These are phyloP conservation scores for Naematelia encephala DNA, from an alignment of 768 basidiomycete genomes.

Conservation along the genomic window DNA sequence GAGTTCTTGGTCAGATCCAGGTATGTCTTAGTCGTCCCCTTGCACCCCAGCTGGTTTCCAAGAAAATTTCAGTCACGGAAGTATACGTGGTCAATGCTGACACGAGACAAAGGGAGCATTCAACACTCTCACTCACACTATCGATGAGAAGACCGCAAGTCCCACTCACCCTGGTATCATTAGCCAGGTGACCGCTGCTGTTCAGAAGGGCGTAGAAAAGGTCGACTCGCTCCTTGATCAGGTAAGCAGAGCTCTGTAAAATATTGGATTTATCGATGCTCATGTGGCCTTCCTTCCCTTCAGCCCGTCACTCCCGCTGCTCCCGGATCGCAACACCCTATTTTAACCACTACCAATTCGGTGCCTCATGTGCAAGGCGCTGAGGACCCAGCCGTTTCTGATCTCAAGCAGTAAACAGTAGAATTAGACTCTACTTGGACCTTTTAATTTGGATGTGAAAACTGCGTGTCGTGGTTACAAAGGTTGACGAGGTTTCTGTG, in stretches of 20 bases:
- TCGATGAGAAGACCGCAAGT: constrained; percentile 46
- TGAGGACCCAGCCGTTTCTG: constrained; percentile 1
- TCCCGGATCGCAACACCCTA: constrained; percentile 12
- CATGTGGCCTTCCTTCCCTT: neutral
- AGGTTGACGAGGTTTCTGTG: neutral
- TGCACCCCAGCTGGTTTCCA: no score
- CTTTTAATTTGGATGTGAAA: neutral
- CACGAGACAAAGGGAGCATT: constrained; percentile 2
- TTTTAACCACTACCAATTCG: constrained; percentile 44
- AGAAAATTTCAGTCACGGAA: no score
- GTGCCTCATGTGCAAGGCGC: constrained; percentile 29
- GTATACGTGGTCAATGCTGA: no score
- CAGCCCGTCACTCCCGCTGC: constrained; percentile 2
- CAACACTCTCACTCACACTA: constrained; percentile 32
- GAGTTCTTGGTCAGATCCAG: neutral
- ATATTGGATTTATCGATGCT: neutral
- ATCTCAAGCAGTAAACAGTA: neutral
- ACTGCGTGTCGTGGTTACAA: neutral
- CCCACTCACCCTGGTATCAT: constrained; percentile 43
- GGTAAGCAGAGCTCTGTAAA: constrained; percentile 29
- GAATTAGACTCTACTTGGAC: neutral
- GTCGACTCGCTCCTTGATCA: constrained; percentile 37
- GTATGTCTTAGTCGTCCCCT: no score
- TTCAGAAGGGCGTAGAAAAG: constrained; percentile 35
- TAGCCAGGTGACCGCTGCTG: constrained; percentile 36